Conservation (phyloP, 2,329 filamentous ascomycete species). For the Colletotrichum sp. region DNA sequence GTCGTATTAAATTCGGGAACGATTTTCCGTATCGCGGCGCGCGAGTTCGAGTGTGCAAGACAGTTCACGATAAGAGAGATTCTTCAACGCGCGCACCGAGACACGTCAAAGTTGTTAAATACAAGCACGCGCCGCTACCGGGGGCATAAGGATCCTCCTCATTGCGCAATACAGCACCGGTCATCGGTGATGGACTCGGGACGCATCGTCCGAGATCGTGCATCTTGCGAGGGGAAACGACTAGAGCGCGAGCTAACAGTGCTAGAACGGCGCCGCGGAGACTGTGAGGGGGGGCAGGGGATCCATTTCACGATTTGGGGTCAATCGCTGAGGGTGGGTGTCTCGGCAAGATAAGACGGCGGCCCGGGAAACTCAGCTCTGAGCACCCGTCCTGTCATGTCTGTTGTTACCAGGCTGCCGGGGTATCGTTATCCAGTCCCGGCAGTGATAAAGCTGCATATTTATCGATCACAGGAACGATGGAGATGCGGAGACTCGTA, state of each 20-base stretch:
- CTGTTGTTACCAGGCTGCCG: background rate
- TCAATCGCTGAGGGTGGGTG: background rate
- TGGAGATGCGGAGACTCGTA: background rate
- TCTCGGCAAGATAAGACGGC: constrained; percentile 10
- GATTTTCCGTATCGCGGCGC: background rate
- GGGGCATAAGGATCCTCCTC: background rate
- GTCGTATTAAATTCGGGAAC: background rate
- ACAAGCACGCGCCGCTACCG: background rate
- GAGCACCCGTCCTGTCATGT: background rate
- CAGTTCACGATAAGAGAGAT: background rate
- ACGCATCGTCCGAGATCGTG: background rate
- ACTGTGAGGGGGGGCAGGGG: background rate
- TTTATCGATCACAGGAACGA: background rate
- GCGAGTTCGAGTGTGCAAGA: background rate
- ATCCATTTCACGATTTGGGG: background rate
- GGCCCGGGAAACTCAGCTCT: background rate
- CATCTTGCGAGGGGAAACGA: background rate
- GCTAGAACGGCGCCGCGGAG: constrained; percentile 4
- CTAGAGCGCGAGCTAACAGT: constrained; percentile 2
- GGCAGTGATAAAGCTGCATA: background rate
- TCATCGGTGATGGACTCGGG: background rate
- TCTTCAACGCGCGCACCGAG: background rate
- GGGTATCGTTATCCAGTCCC: background rate
- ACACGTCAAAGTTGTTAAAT: constrained; percentile 7
- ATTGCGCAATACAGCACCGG: background rate